phyloP scores from a whole-genome alignment of 2,329 filamentous ascomycete species.

The Davidsoniella australis region DNA sequence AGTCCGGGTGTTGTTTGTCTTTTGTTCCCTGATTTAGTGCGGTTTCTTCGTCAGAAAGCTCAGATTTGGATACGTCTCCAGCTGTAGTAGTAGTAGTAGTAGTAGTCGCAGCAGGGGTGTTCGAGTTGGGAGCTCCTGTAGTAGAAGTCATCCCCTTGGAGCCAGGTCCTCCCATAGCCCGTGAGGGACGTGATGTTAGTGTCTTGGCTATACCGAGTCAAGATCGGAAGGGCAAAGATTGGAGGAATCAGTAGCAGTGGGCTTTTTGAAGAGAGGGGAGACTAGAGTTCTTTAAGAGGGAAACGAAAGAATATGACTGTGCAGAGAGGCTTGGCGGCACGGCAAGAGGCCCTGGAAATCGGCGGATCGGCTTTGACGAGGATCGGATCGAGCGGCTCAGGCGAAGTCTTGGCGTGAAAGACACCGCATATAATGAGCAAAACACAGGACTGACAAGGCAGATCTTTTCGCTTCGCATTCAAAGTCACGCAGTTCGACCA shows the following conservation, averaged over 20 bases:
- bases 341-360: background rate
- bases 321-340: background rate
- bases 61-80: too few species aligned
- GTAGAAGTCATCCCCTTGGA: slow-evolving; percentile 2
- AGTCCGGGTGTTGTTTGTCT: background rate
- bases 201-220: too few species aligned
- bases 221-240: background rate
- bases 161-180: background rate
- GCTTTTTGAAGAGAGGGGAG: too few species aligned
- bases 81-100: background rate
- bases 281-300: too few species aligned
- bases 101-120: background rate
- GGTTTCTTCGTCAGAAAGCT: too few species aligned
- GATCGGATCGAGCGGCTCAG: slow-evolving; percentile 8
- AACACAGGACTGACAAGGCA: background rate
- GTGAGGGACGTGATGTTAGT: background rate
- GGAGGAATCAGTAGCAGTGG: too few species aligned
- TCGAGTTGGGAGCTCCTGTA: background rate
- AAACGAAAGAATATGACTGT: background rate
- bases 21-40: too few species aligned
- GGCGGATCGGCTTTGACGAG: background rate
- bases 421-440: background rate
- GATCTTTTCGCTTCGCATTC: too few species aligned
- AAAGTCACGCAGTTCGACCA: too few species aligned
- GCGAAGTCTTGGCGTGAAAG: slow-evolving; percentile 6